Evolutionary conservation across 176 grass and related monocot species (phyloP).

Genomic region (Triticum timopheevii): DNA sequence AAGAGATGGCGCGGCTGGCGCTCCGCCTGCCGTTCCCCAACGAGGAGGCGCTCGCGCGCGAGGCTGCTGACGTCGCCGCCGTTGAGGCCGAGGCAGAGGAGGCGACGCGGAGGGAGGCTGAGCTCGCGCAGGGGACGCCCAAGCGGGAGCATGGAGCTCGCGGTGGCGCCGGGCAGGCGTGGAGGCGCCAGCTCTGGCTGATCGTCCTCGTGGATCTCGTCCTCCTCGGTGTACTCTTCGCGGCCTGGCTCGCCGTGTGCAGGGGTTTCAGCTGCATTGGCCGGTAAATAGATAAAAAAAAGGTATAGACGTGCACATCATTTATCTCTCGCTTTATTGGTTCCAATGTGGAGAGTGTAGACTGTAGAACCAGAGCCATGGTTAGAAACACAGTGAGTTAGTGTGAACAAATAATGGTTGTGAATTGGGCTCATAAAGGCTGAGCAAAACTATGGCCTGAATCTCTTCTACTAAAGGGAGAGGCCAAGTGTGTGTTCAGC

Average conservation of each 20-base stretch:
- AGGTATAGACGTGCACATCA: constrained; percentile 24
- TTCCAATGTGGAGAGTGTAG: not conserved
- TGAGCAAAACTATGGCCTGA: not conserved
- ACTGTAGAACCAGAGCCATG: not conserved
- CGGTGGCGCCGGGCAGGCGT: constrained; percentile 3
- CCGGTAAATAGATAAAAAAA: constrained; percentile 35
- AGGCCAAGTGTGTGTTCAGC: not conserved
- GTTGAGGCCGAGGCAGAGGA: constrained; percentile 38
- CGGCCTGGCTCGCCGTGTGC: constrained; percentile 48
- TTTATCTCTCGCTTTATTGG: not conserved
- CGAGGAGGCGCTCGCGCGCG: constrained; percentile 37
- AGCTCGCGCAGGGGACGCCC: constrained; percentile 29
- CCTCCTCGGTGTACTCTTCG: constrained; percentile 52
- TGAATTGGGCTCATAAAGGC: not conserved
- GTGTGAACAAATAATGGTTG: not conserved
- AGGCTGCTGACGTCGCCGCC: constrained; percentile 35
- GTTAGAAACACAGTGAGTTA: not conserved
- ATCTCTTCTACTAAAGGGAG: not conserved
- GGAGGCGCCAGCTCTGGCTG: constrained; percentile 45
- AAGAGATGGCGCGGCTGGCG: constrained; percentile 48
- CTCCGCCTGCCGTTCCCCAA: constrained; percentile 42
- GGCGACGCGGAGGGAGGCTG: constrained; percentile 20
- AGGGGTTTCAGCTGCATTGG: constrained; percentile 63
- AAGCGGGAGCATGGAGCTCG: constrained; percentile 3
- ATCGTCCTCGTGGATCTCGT: constrained; percentile 55